Base-by-base conservation (phyloP, 768 basidiomycete genomes). In the Termitomyces sp. region DNA sequence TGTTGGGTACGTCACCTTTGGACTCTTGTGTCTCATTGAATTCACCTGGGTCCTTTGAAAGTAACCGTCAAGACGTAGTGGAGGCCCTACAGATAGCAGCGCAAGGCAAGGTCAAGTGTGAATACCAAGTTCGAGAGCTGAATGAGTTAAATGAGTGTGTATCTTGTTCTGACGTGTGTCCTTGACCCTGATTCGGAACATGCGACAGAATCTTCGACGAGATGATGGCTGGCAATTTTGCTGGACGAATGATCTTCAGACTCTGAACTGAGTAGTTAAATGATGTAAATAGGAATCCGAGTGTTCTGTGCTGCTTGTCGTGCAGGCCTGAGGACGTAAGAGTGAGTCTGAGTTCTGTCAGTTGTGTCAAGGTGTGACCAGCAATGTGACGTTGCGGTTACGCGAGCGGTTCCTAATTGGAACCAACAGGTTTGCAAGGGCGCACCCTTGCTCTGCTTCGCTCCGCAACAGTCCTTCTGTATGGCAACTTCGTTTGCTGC, bases 81-180 rank as follows among this genome's bases (percentile, higher is more conserved):
- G 91, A 94, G 68, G 87, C 92, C 1, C 76, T 94, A 20, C 79
- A 82, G 2, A 80, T 93, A 53, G 91, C 88, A 0, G 80, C 84
- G 0, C 66, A 72, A 20, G 90, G 89, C 12, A 85, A 84, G 62
- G 86, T 92, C 46, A 85, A 81, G 65, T 83, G 83, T 57, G 76
- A 74, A 60, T 82, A 77, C 59, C 71, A 70, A 55, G 58, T 77
- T 24, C 78, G 70, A 64, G 70, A 74, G 0, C 70, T 91, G 49
- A 66, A 73, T 0, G 79, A 83, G 10, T 69, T 89, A 47, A 75
- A 80, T 36, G 69, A 77, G 80, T 84, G 62, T 62, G 81, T 73
- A 39, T 48, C 55, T 37, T 22, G 22, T 34, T 56, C 39, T 47
- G 33, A 33, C 28, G 13, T 41, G 9, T 20, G 6, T 26, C 29